Conservation (phyloP, 2,329 filamentous ascomycete genomes). For the Fusarium sp. region DNA sequence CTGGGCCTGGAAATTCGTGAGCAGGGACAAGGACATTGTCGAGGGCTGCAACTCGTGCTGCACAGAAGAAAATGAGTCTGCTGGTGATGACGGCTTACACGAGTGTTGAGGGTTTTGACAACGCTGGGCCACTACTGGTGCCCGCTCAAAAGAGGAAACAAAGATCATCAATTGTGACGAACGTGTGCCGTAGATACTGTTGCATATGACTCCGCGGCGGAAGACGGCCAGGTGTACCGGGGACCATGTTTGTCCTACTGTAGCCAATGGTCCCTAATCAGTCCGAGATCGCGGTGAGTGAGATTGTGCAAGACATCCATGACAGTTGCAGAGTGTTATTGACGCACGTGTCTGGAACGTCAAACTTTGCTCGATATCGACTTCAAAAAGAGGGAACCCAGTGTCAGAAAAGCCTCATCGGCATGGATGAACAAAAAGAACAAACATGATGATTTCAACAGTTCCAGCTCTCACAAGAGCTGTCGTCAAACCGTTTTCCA, state of each 20-base stretch:
- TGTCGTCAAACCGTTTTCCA: background rate
- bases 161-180: constrained; percentile 40
- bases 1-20: constrained; percentile 16
- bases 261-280: constrained; percentile 23
- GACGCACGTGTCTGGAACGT: background rate
- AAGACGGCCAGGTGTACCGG: constrained; percentile 37
- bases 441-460: background rate
- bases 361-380: background rate
- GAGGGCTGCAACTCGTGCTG: constrained; percentile 22
- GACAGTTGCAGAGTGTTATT: background rate
- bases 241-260: constrained; percentile 7
- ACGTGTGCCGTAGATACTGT: constrained; percentile 13
- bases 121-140: constrained; percentile 29
- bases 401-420: background rate
- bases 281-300: constrained; percentile 42
- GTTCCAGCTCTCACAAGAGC: background rate
- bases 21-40: constrained; percentile 5
- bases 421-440: background rate
- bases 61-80: background rate
- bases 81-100: background rate
- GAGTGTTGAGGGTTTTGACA: background rate
- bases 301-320: constrained; percentile 11
- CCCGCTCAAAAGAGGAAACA: constrained; percentile 38
- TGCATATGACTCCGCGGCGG: constrained; percentile 20
- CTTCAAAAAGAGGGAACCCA: background rate